phyloP scores from a whole-genome alignment of 108 stramenopile species.

The Pseudonitzschia multiseries region DNA sequence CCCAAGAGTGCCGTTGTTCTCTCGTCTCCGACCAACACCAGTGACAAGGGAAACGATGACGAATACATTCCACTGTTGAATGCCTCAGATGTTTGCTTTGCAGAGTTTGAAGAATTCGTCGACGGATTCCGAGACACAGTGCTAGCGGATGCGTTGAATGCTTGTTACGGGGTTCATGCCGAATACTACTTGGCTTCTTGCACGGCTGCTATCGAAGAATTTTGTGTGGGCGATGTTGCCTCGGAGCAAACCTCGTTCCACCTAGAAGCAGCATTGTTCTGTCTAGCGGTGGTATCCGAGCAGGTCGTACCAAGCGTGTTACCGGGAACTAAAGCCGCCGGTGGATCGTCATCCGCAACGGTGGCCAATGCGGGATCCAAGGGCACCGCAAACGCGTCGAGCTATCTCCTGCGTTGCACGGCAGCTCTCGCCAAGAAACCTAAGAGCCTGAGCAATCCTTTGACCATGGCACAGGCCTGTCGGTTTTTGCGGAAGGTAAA shows the following conservation, averaged over 20 bases:
- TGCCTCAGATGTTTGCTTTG: constrained; percentile 33
- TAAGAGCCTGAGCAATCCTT: constrained; percentile 45
- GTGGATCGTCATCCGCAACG: neutral
- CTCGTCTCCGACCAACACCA: neutral
- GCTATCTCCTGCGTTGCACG: constrained; percentile 43
- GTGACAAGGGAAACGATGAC: neutral
- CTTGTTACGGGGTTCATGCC: constrained; percentile 48
- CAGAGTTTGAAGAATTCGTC: constrained; percentile 53
- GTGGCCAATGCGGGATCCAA: neutral
- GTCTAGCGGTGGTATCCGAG: constrained; percentile 50
- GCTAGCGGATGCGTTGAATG: constrained; percentile 49
- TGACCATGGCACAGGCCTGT: constrained; percentile 51
- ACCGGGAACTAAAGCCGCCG: too few relatives aligned
- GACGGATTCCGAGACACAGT: constrained; percentile 55
- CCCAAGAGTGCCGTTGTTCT: constrained; percentile 12
- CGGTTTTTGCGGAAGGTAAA: constrained; percentile 53
- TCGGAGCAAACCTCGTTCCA: constrained; percentile 59
- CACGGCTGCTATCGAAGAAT: constrained; percentile 73
- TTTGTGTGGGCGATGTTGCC: constrained; percentile 35
- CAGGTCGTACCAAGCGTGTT: constrained; percentile 24
- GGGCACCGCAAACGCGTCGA: neutral
- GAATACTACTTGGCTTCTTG: constrained; percentile 65
- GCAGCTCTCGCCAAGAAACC: constrained; percentile 48
- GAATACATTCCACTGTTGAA: constrained; percentile 10
- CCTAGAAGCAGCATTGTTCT: constrained; percentile 76